phyloP scores from a whole-genome alignment of 306 rosid species.

The Ziziphus jujuba region DNA sequence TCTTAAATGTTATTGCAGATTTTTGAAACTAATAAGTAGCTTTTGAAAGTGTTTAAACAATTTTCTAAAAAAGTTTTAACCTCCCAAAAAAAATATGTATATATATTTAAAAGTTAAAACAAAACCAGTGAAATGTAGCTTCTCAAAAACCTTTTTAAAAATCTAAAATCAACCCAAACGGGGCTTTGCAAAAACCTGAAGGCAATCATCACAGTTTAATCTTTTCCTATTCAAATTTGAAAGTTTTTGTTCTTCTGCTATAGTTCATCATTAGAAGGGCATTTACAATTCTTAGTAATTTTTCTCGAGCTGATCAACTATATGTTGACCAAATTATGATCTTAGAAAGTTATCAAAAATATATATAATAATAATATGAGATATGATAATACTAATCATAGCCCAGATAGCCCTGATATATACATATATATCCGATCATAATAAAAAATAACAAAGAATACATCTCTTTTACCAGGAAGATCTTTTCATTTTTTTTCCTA shows the following conservation, averaged over 20 bases:
- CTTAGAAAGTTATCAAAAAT: conserved; percentile 17
- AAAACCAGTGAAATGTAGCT: too few species aligned
- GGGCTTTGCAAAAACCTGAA: too few species aligned
- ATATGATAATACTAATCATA: conserved; percentile 14
- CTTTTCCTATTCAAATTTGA: conserved; percentile 2
- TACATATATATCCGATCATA: conserved; percentile 1
- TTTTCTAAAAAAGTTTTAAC: too few species aligned
- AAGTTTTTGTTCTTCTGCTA: background rate
- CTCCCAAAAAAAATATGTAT: too few species aligned
- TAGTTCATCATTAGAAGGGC: conserved; percentile 31
- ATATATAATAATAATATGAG: conserved; percentile 16
- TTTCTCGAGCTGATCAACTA: conserved; percentile 68
- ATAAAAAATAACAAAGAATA: background rate
- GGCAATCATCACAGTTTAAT: too few species aligned
- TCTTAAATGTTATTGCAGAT: too few species aligned
- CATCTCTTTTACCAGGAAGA: conserved; percentile 12
- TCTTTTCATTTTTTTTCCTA: background rate
- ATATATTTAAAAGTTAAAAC: too few species aligned
- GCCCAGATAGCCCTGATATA: conserved; percentile 7
- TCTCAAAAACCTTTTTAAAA: too few species aligned
- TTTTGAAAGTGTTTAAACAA: too few species aligned
- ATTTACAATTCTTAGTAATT: background rate
- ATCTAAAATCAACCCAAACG: too few species aligned
- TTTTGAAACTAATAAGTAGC: too few species aligned
- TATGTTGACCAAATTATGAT: conserved; percentile 47